These are phyloP conservation scores for Aspergillus mulundensis DNA, from an alignment of 495 filamentous ascomycete species.

Conservation along the genomic window DNA sequence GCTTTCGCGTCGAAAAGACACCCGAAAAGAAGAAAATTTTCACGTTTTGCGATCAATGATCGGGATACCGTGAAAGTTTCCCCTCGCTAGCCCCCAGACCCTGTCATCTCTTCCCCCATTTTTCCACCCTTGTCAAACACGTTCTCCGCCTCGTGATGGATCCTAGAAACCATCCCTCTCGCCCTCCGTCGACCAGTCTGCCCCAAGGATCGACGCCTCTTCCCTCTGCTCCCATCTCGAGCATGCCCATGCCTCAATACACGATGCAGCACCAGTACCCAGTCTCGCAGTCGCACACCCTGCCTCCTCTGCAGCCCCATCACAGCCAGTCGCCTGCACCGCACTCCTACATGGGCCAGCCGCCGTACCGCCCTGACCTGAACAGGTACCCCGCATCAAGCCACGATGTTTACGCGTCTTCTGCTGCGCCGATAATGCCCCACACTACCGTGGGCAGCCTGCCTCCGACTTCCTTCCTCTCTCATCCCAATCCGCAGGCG, in stretches of 20 bases:
- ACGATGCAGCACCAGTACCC: conserved; percentile 56
- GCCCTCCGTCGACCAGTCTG: conserved; percentile 53
- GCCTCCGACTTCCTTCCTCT: conserved; percentile 49
- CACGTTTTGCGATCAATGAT: conserved; percentile 41
- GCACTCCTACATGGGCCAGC: conserved; percentile 55
- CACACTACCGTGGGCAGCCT: conserved; percentile 58
- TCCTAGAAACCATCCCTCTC: conserved; percentile 52
- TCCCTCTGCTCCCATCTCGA: conserved; percentile 41
- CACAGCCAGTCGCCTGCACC: conserved; percentile 45
- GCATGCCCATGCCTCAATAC: conserved; percentile 49
- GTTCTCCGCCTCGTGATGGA: conserved; percentile 42
- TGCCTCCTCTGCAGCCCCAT: conserved; percentile 66
- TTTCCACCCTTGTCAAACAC: conserved; percentile 24
- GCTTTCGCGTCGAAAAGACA: conserved; percentile 19
- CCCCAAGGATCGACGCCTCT: conserved; percentile 51
- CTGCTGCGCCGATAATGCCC: conserved; percentile 42
- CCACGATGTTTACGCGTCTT: conserved; percentile 54
- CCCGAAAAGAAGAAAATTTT: conserved; percentile 18
- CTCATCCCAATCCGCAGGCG: conserved; percentile 49
- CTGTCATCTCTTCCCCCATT: conserved; percentile 26
- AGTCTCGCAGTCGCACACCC: conserved; percentile 59
- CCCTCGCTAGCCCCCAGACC: conserved; percentile 20
- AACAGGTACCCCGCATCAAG: conserved; percentile 60
- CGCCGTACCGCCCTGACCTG: conserved; percentile 57
- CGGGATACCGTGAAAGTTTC: conserved; percentile 41